These are phyloP conservation scores for Curvularia lunata DNA, from an alignment of 2,329 filamentous ascomycete genomes.

Conservation along the genomic window DNA sequence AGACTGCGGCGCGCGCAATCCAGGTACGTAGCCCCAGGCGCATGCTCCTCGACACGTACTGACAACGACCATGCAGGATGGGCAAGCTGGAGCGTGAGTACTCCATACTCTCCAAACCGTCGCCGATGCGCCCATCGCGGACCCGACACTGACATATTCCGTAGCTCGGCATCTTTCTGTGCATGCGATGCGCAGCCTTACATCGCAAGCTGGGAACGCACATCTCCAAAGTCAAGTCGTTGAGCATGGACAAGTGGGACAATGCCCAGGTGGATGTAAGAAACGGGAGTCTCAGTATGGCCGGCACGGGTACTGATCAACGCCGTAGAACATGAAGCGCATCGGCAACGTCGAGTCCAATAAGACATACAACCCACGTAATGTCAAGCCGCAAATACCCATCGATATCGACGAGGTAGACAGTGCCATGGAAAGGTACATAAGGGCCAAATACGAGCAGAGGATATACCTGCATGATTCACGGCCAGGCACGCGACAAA, in stretches of 20 bases:
- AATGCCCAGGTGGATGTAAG: slow-evolving; percentile 94
- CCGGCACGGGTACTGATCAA: slow-evolving; percentile 21
- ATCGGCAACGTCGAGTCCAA: slow-evolving; percentile 88
- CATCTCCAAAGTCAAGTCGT: slow-evolving; percentile 96
- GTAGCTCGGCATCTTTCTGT: slow-evolving; percentile 92
- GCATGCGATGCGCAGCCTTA: slow-evolving; percentile 94
- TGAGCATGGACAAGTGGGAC: slow-evolving; percentile 98
- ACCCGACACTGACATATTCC: slow-evolving; percentile 23
- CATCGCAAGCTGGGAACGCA: slow-evolving; percentile 97
- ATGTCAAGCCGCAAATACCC: slow-evolving; percentile 81
- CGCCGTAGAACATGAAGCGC: slow-evolving; percentile 83
- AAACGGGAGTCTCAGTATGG: not conserved
- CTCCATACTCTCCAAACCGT: not conserved
- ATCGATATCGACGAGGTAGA: slow-evolving; percentile 92
- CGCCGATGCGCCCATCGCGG: not conserved
- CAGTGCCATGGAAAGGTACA: slow-evolving; percentile 92
- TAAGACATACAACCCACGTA: slow-evolving; percentile 85
- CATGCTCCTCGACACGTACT: slow-evolving; percentile 26
- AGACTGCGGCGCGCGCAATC: slow-evolving; percentile 89
- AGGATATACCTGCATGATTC: slow-evolving; percentile 55
- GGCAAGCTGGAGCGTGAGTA: slow-evolving; percentile 92
- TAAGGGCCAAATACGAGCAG: slow-evolving; percentile 90
- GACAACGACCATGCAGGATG: slow-evolving; percentile 67
- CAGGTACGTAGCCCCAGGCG: slow-evolving; percentile 66
- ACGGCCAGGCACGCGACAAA: slow-evolving; percentile 56